Conservation (phyloP, 805 yeast species). For the Saccharomycopsis babjevae region DNA sequence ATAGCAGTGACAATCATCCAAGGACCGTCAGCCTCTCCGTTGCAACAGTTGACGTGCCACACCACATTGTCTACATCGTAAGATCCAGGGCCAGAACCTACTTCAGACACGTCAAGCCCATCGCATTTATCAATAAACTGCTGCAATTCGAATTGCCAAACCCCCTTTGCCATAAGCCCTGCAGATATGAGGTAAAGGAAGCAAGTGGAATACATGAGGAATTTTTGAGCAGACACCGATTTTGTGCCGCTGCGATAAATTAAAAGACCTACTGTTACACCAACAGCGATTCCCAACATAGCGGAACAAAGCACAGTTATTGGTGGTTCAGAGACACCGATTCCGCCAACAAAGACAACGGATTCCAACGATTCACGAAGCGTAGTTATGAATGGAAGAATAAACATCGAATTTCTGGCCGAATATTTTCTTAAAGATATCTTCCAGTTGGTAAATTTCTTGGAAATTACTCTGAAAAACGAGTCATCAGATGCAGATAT, state of each 20-base stretch:
- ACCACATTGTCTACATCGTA: constrained; percentile 70
- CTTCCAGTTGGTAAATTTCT: constrained; percentile 7
- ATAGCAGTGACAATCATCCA: constrained; percentile 89
- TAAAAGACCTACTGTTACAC: constrained; percentile 52
- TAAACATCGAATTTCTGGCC: constrained; percentile 58
- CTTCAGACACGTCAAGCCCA: constrained; percentile 79
- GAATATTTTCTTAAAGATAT: constrained; percentile 29
- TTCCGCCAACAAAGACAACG: constrained; percentile 84
- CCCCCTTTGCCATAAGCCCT: constrained; percentile 76
- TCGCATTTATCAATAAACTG: constrained; percentile 59
- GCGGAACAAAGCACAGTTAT: constrained; percentile 57
- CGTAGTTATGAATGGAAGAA: constrained; percentile 78
- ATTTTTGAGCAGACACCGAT: constrained; percentile 62
- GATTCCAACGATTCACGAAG: constrained; percentile 88
- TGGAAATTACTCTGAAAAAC: background rate
- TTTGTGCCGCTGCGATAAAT: constrained; percentile 68
- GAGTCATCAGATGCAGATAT: background rate
- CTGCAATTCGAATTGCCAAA: constrained; percentile 84
- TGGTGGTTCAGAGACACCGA: constrained; percentile 63
- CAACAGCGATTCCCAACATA: constrained; percentile 45
- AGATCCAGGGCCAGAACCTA: constrained; percentile 90
- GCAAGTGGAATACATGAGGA: constrained; percentile 66
- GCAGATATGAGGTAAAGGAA: constrained; percentile 78
- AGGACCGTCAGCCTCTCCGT: constrained; percentile 82
- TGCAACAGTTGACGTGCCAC: constrained; percentile 95